Evolutionary conservation across 2,329 filamentous ascomycete genomes (phyloP).

Genomic region (Colletotrichum destructivum): DNA sequence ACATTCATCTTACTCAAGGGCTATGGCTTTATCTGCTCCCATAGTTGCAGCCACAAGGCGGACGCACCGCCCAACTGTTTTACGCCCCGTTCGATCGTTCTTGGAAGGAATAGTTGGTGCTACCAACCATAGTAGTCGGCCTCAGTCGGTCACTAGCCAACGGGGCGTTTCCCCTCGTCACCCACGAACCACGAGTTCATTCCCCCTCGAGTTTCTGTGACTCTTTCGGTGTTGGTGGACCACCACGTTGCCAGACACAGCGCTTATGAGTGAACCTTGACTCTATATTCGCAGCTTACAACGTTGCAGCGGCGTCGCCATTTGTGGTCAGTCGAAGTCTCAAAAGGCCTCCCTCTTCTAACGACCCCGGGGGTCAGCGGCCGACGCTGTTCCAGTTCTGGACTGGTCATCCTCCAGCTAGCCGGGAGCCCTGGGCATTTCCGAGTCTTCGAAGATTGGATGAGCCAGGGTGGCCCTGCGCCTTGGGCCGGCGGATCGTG

Average conservation of each 20-base stretch:
- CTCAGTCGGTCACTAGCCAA: no score
- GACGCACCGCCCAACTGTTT: neutral
- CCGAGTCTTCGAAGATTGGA: slow-evolving; percentile 40
- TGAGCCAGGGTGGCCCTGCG: slow-evolving; percentile 38
- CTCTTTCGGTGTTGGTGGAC: slow-evolving; percentile 27
- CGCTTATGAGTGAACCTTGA: slow-evolving; percentile 26
- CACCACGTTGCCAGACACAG: slow-evolving; percentile 30
- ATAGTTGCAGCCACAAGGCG: neutral
- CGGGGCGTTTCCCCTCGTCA: neutral
- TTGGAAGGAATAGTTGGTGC: neutral
- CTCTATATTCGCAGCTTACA: slow-evolving; percentile 37
- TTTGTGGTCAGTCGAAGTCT: slow-evolving; percentile 29
- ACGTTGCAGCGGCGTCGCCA: slow-evolving; percentile 32
- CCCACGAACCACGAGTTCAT: slow-evolving; percentile 36
- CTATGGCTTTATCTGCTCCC: neutral
- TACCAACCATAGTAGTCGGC: no score
- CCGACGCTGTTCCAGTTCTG: slow-evolving; percentile 33
- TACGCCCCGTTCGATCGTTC: slow-evolving; percentile 9
- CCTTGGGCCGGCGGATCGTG: slow-evolving; percentile 33
- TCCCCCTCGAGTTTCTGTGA: neutral
- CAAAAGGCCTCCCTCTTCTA: slow-evolving; percentile 8
- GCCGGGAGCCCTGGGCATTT: slow-evolving; percentile 31
- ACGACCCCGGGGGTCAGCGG: slow-evolving; percentile 14
- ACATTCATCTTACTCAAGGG: neutral
- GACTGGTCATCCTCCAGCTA: slow-evolving; percentile 26